A percentile compares a stretch with the other conserved stretches of the same genome.
phyloP scores from a whole-genome alignment of 768 basidiomycete genomes.

The Leccinum truebloodii region DNA sequence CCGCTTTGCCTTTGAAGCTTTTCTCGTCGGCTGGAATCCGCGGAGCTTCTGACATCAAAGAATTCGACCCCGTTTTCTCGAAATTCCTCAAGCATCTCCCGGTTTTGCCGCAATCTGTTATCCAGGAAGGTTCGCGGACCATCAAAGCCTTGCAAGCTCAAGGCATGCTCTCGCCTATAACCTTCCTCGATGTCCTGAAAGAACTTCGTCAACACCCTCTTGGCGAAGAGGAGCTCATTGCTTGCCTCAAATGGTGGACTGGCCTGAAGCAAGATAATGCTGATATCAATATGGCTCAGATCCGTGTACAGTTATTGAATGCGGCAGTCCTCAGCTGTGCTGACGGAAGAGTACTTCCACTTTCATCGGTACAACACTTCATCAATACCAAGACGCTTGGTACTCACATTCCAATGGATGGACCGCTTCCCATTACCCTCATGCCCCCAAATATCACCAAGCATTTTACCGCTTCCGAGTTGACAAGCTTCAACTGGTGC shows the following conservation, averaged over 20 bases:
- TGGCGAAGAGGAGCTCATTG: slow-evolving; percentile 68
- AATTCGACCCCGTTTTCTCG: slow-evolving; percentile 69
- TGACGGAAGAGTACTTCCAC: slow-evolving; percentile 60
- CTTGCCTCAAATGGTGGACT: slow-evolving; percentile 88
- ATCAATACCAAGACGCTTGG: slow-evolving; percentile 62
- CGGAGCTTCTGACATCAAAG: slow-evolving; percentile 34
- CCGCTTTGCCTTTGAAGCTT: slow-evolving; percentile 8
- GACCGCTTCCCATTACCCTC: slow-evolving; percentile 14
- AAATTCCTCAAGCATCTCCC: slow-evolving; percentile 80
- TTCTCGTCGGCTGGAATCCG: slow-evolving; percentile 13
- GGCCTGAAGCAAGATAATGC: slow-evolving; percentile 39
- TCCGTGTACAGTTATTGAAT: slow-evolving; percentile 64
- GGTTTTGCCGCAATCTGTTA: slow-evolving; percentile 62
- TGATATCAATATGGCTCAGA: slow-evolving; percentile 40
- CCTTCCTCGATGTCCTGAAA: slow-evolving; percentile 78
- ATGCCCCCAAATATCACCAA: slow-evolving; percentile 33
- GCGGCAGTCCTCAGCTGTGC: slow-evolving; percentile 59
- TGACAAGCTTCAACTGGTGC: slow-evolving; percentile 72
- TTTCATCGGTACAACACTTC: slow-evolving; percentile 71
- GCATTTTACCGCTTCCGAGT: slow-evolving; percentile 49
- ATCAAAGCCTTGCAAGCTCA: slow-evolving; percentile 60
- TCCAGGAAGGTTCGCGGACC: slow-evolving; percentile 57
- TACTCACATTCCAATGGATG: slow-evolving; percentile 43
- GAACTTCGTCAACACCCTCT: slow-evolving; percentile 77
- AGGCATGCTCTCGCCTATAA: slow-evolving; percentile 70